phyloP scores from a whole-genome alignment of 805 yeast species.

The Ogataea henricii region DNA sequence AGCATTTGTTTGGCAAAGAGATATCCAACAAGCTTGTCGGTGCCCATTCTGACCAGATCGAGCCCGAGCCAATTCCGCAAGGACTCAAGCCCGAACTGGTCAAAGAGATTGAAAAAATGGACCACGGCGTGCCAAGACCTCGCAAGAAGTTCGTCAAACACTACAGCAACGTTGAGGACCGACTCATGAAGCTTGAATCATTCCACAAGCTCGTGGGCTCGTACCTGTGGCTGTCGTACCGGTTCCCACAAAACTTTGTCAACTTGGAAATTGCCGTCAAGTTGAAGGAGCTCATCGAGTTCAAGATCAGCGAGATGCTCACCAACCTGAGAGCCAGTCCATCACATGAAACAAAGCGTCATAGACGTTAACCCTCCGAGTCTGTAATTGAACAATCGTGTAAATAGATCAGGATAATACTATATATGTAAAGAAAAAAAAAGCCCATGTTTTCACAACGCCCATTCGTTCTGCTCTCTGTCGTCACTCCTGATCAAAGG shows the following conservation, averaged over 20 bases:
- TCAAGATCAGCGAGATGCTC: constrained; percentile 53
- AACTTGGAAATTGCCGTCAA: constrained; percentile 76
- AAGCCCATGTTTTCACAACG: constrained; percentile 29
- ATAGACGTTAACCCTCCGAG: not conserved
- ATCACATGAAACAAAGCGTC: not conserved
- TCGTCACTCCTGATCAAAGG: constrained; percentile 50
- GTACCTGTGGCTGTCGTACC: constrained; percentile 82
- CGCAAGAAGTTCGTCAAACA: constrained; percentile 21
- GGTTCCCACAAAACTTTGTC: constrained; percentile 80
- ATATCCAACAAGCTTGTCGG: constrained; percentile 16
- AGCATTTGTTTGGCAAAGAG: constrained; percentile 9
- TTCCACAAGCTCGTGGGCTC: constrained; percentile 67
- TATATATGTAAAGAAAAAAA: too few species aligned
- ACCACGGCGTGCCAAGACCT: constrained; percentile 18
- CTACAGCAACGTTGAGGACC: constrained; percentile 31
- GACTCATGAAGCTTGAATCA: constrained; percentile 51
- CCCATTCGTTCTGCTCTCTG: constrained; percentile 51
- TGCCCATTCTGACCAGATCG: constrained; percentile 16
- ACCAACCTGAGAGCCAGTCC: constrained; percentile 29
- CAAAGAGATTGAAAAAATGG: constrained; percentile 14
- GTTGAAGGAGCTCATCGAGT: constrained; percentile 69
- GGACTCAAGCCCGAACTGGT: constrained; percentile 21
- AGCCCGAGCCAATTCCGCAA: constrained; percentile 33
- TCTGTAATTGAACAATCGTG: not conserved
- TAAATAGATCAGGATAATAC: too few species aligned